Percentiles rank a stretch among this genome's conserved stretches.
phyloP scores from a whole-genome alignment of 2,329 filamentous ascomycete species.

The Aureobasidium musti region DNA sequence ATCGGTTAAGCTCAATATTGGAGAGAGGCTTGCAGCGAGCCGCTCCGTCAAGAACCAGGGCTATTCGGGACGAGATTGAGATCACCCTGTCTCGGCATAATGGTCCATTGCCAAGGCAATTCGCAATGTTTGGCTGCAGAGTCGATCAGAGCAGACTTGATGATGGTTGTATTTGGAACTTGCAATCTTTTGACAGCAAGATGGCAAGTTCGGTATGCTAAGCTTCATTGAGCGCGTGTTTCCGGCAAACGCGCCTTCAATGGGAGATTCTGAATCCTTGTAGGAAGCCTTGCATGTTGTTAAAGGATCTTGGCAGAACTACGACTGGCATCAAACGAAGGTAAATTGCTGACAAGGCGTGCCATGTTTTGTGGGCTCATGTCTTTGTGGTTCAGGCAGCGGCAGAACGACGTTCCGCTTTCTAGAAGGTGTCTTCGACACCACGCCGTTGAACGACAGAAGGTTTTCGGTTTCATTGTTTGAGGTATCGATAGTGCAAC shows the following conservation, averaged over 20 bases:
- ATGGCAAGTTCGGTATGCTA: not conserved
- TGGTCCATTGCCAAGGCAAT: constrained; percentile 18
- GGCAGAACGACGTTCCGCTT: constrained; percentile 6
- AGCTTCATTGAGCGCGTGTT: not conserved
- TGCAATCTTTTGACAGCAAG: not conserved
- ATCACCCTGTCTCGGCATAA: constrained; percentile 19
- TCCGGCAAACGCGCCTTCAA: not conserved
- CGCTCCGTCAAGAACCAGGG: constrained; percentile 4
- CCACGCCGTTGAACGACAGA: not conserved
- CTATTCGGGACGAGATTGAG: constrained; percentile 24
- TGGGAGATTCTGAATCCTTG: not conserved
- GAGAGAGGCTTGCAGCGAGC: not conserved
- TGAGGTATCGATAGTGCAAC: not conserved
- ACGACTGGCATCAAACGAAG: not conserved
- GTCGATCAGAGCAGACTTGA: constrained; percentile 20
- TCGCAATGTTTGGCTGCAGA: constrained; percentile 19
- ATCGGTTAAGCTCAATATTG: constrained; percentile 3
- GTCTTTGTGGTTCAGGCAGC: constrained; percentile 11
- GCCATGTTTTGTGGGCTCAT: not conserved
- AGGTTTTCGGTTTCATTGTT: not conserved
- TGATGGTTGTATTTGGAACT: constrained; percentile 2
- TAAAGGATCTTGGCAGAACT: not conserved
- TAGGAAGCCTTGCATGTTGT: not conserved
- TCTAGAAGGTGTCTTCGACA: constrained; percentile 11
- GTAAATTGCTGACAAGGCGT: constrained; percentile 2